Base-by-base conservation (phyloP, 192 early-diverging fungal genomes). In the Backusella luteola region DNA sequence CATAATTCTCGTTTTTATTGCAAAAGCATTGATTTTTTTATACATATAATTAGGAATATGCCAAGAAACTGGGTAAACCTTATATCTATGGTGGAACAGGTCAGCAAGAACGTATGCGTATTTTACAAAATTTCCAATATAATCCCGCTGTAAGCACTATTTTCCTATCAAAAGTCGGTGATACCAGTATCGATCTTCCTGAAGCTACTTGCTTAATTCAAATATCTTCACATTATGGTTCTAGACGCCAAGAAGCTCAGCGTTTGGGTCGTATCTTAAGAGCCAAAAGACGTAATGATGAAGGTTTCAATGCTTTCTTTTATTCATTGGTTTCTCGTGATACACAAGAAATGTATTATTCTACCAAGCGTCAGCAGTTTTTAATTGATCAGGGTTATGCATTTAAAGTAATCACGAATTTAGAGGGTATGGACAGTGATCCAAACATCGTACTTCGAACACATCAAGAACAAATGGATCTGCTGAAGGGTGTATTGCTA, bases 331-430 rank as follows among this genome's bases (percentile, higher is more conserved):
- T 99, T n/a, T 94, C 92, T 36, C 91, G 91, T 66, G 98, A 99
- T 86, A 99, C 98, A 0, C 93, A 98, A 84, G 98, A 99, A 83
- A 98, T 99, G 93, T 96, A 91, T 80, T 99, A 98, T 76, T 97
- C 96, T 4, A 90, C 95, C 38, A 99, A 99, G 84, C 90, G 97
- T 23, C 98, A 99, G 84, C 98, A 99, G 83, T 99, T 99, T 84
- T 83, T 99, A 77, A 96, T 99, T 66, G 97, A 99, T 84, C 98
- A 99, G 81, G 98, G 98, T 0, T 99, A 99, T 84, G 92, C 96
- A n/a, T 99, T 98, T 87, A 98, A 98, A 85, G 94, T 98, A 38
- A 99, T 99, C 75, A 98, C 97, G 39, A 89, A 94, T 32, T 87
- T 99, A 46, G 96, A 97, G 74, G 97, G 97, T 9, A 94, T 97